Base-by-base conservation (phyloP, 2,329 filamentous ascomycete species). In the Diplodia corticola region DNA sequence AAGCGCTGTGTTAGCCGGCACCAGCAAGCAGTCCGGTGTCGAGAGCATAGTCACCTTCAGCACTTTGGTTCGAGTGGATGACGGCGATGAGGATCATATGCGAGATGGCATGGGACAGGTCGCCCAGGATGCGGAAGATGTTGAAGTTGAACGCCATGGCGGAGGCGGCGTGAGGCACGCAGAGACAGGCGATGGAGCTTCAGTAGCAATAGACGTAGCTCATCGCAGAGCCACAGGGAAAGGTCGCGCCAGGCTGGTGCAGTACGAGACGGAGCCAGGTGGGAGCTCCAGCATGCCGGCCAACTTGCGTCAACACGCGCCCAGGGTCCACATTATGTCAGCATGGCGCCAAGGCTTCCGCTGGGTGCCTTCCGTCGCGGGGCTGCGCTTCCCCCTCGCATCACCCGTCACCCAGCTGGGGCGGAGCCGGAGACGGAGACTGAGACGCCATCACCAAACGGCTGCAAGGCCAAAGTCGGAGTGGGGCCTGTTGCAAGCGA, bases 61-160 rank as follows among this genome's bases (percentile, higher is more conserved):
- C 91, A 77, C 91, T 95, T 75, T 86, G 86, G 76, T 97, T 97
- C 71, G 87, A 86, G 80, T 97, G 92, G 73, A 97, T 97, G 65
- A 93, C 89, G 81, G 89, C 91, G 80, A 97, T 92, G 72, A 97
- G 85, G 75, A 97, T 95, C 77, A 89, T 88, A 85, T 97, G 97
- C 66, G 93, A 95, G 57, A 88, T 83, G 53, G 92, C 87, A 77
- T 98, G 94, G 73, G 91, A 92, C 72, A 94, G 79, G 77, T 98
- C 94, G 76, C 87, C 94, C 73, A 92, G 78, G 73, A 96, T 85
- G 73, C 92, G 91, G 80, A 97, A 89, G 67, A 84, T 71, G 70
- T 81, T 80, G 70, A 80, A 78, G 63, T 69, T 69, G 67, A 67
- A 70, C 57, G 64, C 55, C 75, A 76, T 78, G 64, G 50, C n/a